Evolutionary conservation across 345 rosid genomes (phyloP), one percentile per base, ranked within the genome.

Genomic region (Hypericum perforatum): DNA sequence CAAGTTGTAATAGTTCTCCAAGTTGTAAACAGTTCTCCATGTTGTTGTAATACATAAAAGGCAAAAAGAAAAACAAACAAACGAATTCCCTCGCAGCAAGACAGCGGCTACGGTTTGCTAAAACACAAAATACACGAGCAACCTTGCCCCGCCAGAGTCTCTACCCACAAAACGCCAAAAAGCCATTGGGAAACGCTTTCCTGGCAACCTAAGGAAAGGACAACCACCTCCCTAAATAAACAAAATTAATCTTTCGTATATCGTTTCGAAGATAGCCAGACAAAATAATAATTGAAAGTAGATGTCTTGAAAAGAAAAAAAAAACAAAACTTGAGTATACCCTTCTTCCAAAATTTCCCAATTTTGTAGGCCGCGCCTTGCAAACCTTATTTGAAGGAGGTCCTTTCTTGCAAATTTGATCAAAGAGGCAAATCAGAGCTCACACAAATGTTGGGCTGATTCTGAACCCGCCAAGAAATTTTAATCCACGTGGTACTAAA

Each of bases 161-260:
- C 53, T 40, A 22, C 56, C 53, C 54, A n/a, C 57, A 36, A 65
- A 58, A 53, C 65, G 72, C 77, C 76, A 77, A 12, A 16, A 8
- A 73, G 22, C 72, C 74, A 72, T 81, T 60, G 82, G 82, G 73
- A 70, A 79, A 59, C 66, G 78, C 74, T 63, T 66, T 59, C 72
- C 70, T 74, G 81, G 68, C 77, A 77, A 47, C 68, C 71, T 50
- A 72, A 49, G 67, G 74, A 79, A 64, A 66, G 59, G 81, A 79
- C 82, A 72, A 71, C 12, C 32, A 22, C 32, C 32, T 22, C 32
- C 32, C 1, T 22, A 1, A 22, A 22, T 22, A 22, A 22, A 22
- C 32, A 22, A 22, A 22, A 22, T 22, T 22, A 22, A n/a, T n/a
- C n/a, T n/a, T n/a, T n/a, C n/a, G n/a, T n/a, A n/a, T n/a, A n/a